Evolutionary conservation across 495 filamentous ascomycete genomes (phyloP).

Genomic region (Neurospora intermedia): DNA sequence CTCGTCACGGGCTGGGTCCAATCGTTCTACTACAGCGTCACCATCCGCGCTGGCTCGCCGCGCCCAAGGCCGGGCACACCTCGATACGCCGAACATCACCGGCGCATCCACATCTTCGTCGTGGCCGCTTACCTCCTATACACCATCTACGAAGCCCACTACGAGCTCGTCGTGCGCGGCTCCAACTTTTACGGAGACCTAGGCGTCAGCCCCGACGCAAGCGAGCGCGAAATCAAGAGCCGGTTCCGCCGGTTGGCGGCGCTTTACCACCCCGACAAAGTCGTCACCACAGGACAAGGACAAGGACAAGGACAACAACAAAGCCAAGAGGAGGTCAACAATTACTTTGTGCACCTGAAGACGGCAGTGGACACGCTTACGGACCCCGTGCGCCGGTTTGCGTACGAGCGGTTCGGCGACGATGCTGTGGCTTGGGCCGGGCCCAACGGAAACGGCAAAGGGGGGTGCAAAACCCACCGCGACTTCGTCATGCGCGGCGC

Average conservation of each 20-base stretch:
- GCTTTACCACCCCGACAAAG: slow-evolving; percentile 83
- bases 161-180: slow-evolving; percentile 55
- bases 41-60: slow-evolving; percentile 83
- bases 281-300: slow-evolving; percentile 24
- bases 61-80: slow-evolving; percentile 64
- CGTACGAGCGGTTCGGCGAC: slow-evolving; percentile 90
- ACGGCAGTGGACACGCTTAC: slow-evolving; percentile 72
- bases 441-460: slow-evolving; percentile 16
- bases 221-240: slow-evolving; percentile 70
- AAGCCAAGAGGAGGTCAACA: slow-evolving; percentile 22
- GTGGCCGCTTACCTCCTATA: slow-evolving; percentile 78
- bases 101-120: slow-evolving; percentile 70
- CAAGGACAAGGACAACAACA: slow-evolving; percentile 4
- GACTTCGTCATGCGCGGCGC: slow-evolving; percentile 65
- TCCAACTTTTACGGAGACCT: slow-evolving; percentile 67
- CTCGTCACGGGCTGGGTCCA: slow-evolving; percentile 73
- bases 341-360: slow-evolving; percentile 72
- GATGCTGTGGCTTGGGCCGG: slow-evolving; percentile 51
- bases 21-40: slow-evolving; percentile 73
- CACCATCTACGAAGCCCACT: slow-evolving; percentile 88
- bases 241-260: slow-evolving; percentile 77
- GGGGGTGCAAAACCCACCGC: slow-evolving; percentile 48
- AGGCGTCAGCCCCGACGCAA: slow-evolving; percentile 52
- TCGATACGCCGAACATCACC: slow-evolving; percentile 59
- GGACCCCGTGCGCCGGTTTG: slow-evolving; percentile 72